Evolutionary conservation across 768 basidiomycete species (phyloP), one percentile per base, ranked within the genome.

Genomic region (Boletus vinaceobasis): DNA sequence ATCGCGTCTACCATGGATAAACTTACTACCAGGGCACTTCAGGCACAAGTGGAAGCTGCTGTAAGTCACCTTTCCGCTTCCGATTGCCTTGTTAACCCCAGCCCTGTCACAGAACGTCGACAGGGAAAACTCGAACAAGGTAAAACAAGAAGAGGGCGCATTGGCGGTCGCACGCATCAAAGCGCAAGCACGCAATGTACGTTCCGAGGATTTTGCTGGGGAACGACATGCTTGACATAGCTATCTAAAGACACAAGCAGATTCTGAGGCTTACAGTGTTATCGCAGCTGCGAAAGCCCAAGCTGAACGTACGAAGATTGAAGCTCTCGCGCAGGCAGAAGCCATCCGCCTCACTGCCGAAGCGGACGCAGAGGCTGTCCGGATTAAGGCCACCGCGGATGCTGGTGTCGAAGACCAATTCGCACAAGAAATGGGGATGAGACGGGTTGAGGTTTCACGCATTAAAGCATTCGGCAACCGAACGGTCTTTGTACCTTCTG

Each of bases 21-120:
- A 65, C 76, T 91, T 50, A 92, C 88, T 63, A 88, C 88, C 4
- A 80, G 90, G 60, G 90, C 88, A 21, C 74, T 93, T 36, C 88
- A 93, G 66, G 88, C 90, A 10, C 90, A 93, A 68, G 90, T 93
- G 29, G 90, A 93, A 68, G 89, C 90, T 43, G 89, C 89, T 27
- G 86, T 87, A 67, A 64, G 82, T 52, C 40, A 0, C 72, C 31
- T 29, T 29, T 35, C 38, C 5, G 5, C 17, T 37, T 52, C 7
- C 42, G n/a, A 8, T 8, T 23, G 7, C n/a, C 6, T 44, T 3
- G 3, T 47, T n/a, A 23, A 27, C 13, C 42, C 47, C 29, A 55
- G 23, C 26, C 21, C 29, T 50, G 27, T 37, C 43, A 27, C 59
- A 88, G 86, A 91, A 92, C 57, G 89, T 91, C 48, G 88, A 91